Percentiles rank a stretch among this genome's conserved stretches.
Conservation (phyloP, 2,329 filamentous ascomycete species). For the Aspergillus fructus region DNA sequence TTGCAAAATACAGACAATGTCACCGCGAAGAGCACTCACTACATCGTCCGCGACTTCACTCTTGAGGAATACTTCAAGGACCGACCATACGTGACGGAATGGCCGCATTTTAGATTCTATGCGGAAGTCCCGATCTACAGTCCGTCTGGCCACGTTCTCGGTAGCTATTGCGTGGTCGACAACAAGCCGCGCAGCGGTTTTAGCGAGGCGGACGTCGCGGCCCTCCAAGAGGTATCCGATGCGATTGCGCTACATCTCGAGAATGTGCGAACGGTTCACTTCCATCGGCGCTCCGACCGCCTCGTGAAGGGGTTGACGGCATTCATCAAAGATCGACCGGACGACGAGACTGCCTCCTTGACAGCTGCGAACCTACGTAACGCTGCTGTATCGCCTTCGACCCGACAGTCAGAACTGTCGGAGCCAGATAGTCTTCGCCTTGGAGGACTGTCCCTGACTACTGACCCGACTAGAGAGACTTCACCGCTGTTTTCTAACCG, state of each 20-base stretch:
- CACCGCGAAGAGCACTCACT: conserved; percentile 3
- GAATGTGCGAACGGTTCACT: conserved; percentile 51
- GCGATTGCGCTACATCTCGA: conserved; percentile 60
- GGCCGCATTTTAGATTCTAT: conserved; percentile 49
- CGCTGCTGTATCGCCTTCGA: not conserved
- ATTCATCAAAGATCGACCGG: conserved; percentile 41
- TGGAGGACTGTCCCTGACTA: not conserved
- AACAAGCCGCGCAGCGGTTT: conserved; percentile 52
- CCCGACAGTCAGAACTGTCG: not conserved
- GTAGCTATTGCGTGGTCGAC: conserved; percentile 59
- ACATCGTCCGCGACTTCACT: conserved; percentile 39
- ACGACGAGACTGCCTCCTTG: not conserved
- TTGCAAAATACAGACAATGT: not conserved
- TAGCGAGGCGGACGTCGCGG: conserved; percentile 11
- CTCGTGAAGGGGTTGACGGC: conserved; percentile 54
- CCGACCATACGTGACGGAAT: conserved; percentile 28
- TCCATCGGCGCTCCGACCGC: conserved; percentile 53
- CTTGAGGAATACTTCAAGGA: conserved; percentile 35
- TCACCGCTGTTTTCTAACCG: not conserved
- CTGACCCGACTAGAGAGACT: not conserved
- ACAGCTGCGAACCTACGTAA: not conserved
- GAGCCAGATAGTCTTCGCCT: not conserved
- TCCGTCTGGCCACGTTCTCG: conserved; percentile 55
- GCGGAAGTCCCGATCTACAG: conserved; percentile 62
- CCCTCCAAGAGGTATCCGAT: conserved; percentile 12